Evolutionary conservation across 225 moss, liverwort and hornwort species (phyloP).

Genomic region (Anthoceros angustus): DNA sequence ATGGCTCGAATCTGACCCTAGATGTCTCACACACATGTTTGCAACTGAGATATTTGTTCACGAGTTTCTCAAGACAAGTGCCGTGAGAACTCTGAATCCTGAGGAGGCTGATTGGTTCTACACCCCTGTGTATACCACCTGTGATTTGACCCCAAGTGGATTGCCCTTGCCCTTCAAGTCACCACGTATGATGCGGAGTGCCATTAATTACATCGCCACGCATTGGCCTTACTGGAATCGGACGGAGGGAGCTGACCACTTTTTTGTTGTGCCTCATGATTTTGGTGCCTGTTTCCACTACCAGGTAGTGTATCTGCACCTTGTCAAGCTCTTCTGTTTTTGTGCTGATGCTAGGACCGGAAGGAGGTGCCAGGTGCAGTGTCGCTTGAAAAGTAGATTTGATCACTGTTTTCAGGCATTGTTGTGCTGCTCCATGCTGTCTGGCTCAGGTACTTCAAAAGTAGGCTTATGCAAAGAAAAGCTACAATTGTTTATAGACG

Average conservation of each 20-base stretch:
- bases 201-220: conserved; percentile 49
- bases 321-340: neutral
- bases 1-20: conserved; percentile 50
- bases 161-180: conserved; percentile 75
- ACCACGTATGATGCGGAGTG: conserved; percentile 76
- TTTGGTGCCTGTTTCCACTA: conserved; percentile 89
- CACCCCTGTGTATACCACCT: conserved; percentile 73
- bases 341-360: neutral
- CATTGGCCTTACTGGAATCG: conserved; percentile 80
- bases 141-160: conserved; percentile 68
- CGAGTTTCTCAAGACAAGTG: conserved; percentile 48
- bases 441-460: too few relatives aligned
- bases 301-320: conserved; percentile 31
- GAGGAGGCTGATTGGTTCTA: conserved; percentile 89
- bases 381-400: too few relatives aligned
- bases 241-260: conserved; percentile 78
- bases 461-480: too few relatives aligned
- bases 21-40: conserved; percentile 83
- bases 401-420: neutral
- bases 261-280: conserved; percentile 76
- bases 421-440: neutral
- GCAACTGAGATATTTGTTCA: conserved; percentile 66
- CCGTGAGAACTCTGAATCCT: conserved; percentile 59
- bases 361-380: too few relatives aligned
- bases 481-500: too few relatives aligned